Base-by-base conservation (phyloP, 108 stramenopile genomes). In the Fragilaria crotonensis region DNA sequence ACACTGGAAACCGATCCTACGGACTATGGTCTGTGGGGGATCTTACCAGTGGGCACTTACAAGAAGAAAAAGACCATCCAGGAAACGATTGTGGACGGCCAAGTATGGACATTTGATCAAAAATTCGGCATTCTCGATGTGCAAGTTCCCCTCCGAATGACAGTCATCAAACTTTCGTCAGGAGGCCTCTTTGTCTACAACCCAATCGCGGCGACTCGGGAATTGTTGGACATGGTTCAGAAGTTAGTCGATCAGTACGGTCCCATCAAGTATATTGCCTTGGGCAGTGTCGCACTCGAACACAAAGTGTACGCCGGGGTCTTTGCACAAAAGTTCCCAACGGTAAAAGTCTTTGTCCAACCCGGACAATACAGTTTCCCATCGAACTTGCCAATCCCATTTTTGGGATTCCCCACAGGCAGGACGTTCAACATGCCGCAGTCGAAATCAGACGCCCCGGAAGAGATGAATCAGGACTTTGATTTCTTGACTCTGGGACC, bases 81-180 rank as follows among this genome's bases (percentile, higher is more conserved):
- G 59, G 72, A 91, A 57, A 76, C 83, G 7, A 74, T 96, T 52
- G 83, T 96, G 0, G 77, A 82, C 2, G 75, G 70, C 11, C 56
- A 69, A 64, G 70, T 97, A 2, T 97, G 94, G 94, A 95, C 96
- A 3, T 76, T 94, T 30, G 96, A 97, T 57, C 96, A 97, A 72
- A 93, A 92, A 48, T 89, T 92, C 67, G 96, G 96, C 3, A 89
- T 95, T 62, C 55, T 97, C 3, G 84, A 95, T 64, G 96, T 97
- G 0, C 91, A 95, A 54, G 96, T 97, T 18, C 96, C 96, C 0
- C 48, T 93, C 4, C 81, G 96, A 5, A 88, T 80, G 85, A 89
- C 84, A 0, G 80, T 97, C 1, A 62, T 95, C 27, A 85, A 87
- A 59, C 63, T 95, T 4, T 54, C 58, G 1, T 54, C 28, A 5